Evolutionary conservation across 345 rosid species (phyloP).

Genomic region (Syzygium aqueum): DNA sequence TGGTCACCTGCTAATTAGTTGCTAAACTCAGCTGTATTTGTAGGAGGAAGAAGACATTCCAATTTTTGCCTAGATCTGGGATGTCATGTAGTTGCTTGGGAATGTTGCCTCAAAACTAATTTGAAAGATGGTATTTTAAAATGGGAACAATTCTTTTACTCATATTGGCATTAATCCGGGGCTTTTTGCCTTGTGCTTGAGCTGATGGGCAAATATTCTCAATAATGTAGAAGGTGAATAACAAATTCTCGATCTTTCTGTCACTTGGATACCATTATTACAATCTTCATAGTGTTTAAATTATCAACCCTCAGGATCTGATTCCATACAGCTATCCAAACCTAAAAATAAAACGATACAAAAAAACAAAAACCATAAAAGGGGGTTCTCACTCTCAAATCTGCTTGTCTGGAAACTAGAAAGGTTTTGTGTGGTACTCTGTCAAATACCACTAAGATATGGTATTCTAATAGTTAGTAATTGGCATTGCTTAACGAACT

Average conservation of each 20-base stretch:
- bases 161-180: not conserved
- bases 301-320: not conserved
- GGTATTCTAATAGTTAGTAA: not conserved
- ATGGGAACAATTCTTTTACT: not conserved
- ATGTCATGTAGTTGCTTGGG: not conserved
- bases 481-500: not conserved
- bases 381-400: not conserved
- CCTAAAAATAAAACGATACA: not conserved
- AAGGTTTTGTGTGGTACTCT: not conserved
- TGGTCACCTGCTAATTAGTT: not conserved
- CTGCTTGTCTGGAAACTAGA: not conserved
- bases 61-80: not conserved
- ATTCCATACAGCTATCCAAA: not conserved
- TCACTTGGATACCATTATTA: not conserved
- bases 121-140: not conserved
- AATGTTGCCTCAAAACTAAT: not conserved
- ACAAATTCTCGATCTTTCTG: not conserved
- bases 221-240: not conserved
- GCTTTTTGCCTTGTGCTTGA: not conserved
- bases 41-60: not conserved
- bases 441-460: not conserved
- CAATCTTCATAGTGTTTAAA: not conserved
- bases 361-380: not conserved
- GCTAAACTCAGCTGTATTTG: not conserved
- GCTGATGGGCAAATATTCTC: not conserved